These are phyloP conservation scores for Penicillium silybi DNA, from an alignment of 495 filamentous ascomycete genomes.

Conservation along the genomic window DNA sequence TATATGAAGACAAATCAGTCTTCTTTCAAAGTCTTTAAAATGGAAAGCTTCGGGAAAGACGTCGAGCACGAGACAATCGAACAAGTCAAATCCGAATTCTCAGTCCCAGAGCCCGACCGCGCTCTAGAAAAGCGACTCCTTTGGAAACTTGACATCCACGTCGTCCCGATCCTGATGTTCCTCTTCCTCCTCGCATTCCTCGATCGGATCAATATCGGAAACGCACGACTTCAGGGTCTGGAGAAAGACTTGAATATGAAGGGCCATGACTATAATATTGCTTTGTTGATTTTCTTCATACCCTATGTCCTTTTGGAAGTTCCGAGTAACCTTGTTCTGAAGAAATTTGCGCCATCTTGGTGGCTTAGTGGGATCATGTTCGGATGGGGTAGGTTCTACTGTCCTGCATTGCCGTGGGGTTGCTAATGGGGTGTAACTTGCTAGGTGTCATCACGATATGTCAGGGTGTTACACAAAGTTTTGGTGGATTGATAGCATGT, in stretches of 20 bases:
- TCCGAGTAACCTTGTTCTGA: conserved; percentile 63
- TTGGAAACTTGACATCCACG: conserved; percentile 38
- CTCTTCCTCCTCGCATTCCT: conserved; percentile 42
- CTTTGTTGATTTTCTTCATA: conserved; percentile 62
- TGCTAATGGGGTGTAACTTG: background rate
- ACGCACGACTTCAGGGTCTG: conserved; percentile 59
- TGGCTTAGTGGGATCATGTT: conserved; percentile 54
- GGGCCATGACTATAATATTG: conserved; percentile 56
- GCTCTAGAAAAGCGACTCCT: conserved; percentile 32
- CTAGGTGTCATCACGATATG: conserved; percentile 49
- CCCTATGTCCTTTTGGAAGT: conserved; percentile 65
- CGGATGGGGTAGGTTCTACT: conserved; percentile 43
- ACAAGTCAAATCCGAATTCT: conserved; percentile 7
- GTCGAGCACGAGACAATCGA: conserved; percentile 13
- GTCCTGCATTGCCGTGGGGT: background rate
- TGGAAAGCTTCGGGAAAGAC: conserved; percentile 11
- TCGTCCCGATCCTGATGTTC: conserved; percentile 36
- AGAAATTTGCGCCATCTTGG: conserved; percentile 56
- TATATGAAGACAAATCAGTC: too few species aligned
- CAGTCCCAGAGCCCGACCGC: conserved; percentile 11
- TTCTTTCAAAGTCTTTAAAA: background rate
- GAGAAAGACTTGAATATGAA: conserved; percentile 54
- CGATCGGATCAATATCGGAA: conserved; percentile 57
- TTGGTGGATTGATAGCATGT: conserved; percentile 48
- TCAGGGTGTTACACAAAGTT: conserved; percentile 54